Evolutionary conservation across 306 rosid genomes (phyloP).

Genomic region (Oemleria cerasiformis): DNA sequence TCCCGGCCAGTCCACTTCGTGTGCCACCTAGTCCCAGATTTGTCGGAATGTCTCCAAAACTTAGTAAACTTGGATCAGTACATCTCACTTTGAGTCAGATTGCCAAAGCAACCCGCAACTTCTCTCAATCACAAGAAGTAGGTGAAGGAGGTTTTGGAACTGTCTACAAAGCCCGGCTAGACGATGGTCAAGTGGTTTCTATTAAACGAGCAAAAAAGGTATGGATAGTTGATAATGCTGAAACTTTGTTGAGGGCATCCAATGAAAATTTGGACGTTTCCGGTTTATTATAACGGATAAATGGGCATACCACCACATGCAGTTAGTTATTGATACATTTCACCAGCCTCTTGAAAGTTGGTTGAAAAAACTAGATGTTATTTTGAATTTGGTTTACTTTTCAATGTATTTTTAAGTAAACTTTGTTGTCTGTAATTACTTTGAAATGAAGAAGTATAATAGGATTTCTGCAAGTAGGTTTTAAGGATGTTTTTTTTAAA

Average conservation of each 20-base stretch:
- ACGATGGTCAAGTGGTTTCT: conserved; percentile 69
- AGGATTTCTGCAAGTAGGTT: background rate
- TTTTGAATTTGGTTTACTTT: too few species aligned
- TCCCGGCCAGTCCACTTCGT: conserved; percentile 69
- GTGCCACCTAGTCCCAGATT: conserved; percentile 89
- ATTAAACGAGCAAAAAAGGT: conserved; percentile 90
- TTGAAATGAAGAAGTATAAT: too few species aligned
- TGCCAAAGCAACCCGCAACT: conserved; percentile 68
- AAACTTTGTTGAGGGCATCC: background rate
- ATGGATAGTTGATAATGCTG: conserved; percentile 15
- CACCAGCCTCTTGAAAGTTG: background rate
- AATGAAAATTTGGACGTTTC: background rate
- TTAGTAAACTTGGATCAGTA: conserved; percentile 65
- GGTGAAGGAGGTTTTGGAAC: conserved; percentile 98
- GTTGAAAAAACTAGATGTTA: background rate
- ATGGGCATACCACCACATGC: too few species aligned
- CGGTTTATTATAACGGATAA: background rate
- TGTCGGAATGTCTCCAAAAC: conserved; percentile 66
- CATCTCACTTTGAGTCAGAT: conserved; percentile 75
- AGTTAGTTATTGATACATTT: background rate
- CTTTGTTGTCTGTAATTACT: too few species aligned
- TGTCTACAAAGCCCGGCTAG: conserved; percentile 86
- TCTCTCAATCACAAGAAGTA: conserved; percentile 65
- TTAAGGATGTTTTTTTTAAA: background rate
- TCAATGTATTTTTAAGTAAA: too few species aligned